Base-by-base conservation (phyloP, 495 filamentous ascomycete species). In the Podospora comata region DNA sequence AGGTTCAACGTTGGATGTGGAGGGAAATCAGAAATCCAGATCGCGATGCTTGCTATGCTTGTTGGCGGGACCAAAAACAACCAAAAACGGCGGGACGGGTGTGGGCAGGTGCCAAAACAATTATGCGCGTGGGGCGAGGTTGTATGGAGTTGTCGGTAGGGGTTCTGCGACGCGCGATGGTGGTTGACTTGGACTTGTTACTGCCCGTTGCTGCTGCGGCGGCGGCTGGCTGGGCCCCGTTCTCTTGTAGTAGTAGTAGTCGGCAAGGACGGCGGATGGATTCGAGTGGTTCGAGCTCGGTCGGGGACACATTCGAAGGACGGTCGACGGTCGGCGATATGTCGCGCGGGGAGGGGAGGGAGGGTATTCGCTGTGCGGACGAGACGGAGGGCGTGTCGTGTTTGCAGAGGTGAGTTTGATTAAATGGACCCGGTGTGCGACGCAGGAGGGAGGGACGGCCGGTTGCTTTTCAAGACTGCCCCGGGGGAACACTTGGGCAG, bases 361-460 rank as follows among this genome's bases (percentile, higher is more conserved):
- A n/a, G 9, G 39, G 39, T 6, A 48, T 28, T 20, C 27, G 26
- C 26, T 48, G 32, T 59, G 59, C 16, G 44, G 65, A 62, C 67
- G 54, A 65, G 53, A 61, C 58, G 13, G 39, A 9, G 9, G 39
- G 39, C 59, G 67, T 65, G 62, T 71, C 59, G 66, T 66, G 59
- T 67, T 62, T 44, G 61, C 19, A 27, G 60, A 61, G 54, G 57
- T 32, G 23, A 69, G 62, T 67, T 69, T 69, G 70, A 65, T 70
- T 62, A 66, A 71, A 71, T 68, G 68, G 70, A 61, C 54, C 67
- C 65, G 57, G 65, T 62, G 72, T 70, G 67, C 55, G 67, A 75
- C 71, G 66, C 61, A 71, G 34, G 61, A 62, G 67, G 67, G 56
- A 67, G 68, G 62, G 68, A 70, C 60, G 64, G 64, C 65, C 61